Conservation (phyloP, 2,329 filamentous ascomycete genomes). For the Sporothrix euskadiensis region DNA sequence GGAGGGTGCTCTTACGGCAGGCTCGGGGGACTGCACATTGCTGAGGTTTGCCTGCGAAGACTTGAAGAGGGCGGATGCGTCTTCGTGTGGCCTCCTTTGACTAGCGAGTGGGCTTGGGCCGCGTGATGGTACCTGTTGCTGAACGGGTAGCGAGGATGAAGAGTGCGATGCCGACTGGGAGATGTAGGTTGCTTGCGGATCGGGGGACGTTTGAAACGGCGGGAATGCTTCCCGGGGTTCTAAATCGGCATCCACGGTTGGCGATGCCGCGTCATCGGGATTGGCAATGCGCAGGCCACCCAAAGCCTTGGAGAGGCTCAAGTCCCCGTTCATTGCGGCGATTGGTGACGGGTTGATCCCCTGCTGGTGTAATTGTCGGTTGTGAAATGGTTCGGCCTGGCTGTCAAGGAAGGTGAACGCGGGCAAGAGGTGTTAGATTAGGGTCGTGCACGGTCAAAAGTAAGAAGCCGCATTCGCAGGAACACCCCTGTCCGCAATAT, state of each 20-base stretch:
- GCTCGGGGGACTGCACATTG: slow-evolving; percentile 31
- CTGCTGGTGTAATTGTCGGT: slow-evolving; percentile 5
- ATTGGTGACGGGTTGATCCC: slow-evolving; percentile 16
- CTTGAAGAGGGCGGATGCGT: slow-evolving; percentile 36
- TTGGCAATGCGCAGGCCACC: slow-evolving; percentile 96
- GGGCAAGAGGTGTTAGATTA: slow-evolving; percentile 17
- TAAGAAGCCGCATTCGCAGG: slow-evolving; percentile 25
- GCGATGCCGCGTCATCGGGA: slow-evolving; percentile 64
- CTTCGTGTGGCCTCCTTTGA: slow-evolving; percentile 10
- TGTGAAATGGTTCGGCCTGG: background rate
- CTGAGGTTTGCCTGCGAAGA: slow-evolving; percentile 37
- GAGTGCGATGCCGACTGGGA: slow-evolving; percentile 7
- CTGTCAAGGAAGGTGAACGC: background rate
- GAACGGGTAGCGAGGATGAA: slow-evolving; percentile 18
- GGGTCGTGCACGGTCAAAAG: slow-evolving; percentile 25
- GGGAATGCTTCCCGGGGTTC: slow-evolving; percentile 1
- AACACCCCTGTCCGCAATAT: slow-evolving; percentile 8
- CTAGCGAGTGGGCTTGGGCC: slow-evolving; percentile 27
- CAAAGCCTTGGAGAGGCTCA: slow-evolving; percentile 88
- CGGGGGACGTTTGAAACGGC: slow-evolving; percentile 19
- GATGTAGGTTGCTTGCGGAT: slow-evolving; percentile 12
- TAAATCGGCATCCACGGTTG: slow-evolving; percentile 20
- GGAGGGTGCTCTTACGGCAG: slow-evolving; percentile 19
- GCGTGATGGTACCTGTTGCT: slow-evolving; percentile 27
- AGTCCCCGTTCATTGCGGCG: slow-evolving; percentile 78